Base-by-base conservation (phyloP, 1,284 basidiomycete genomes). In the Heterobasidion parviporum region DNA sequence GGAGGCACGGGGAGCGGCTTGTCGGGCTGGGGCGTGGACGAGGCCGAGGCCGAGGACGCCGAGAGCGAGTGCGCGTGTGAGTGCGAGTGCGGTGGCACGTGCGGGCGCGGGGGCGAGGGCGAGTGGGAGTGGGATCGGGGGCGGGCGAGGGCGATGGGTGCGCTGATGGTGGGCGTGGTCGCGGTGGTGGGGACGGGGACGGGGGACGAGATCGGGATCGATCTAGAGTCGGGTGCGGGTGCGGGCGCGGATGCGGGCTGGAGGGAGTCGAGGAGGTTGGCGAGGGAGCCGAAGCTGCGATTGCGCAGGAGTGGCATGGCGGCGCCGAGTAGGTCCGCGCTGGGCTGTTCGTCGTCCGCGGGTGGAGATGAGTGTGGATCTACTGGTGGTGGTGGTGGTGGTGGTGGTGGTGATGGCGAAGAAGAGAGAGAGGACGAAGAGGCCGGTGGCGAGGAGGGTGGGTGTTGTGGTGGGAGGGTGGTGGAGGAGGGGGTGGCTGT, bases 1-100 rank as follows among this genome's bases (percentile, higher is more conserved):
- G 69, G 68, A 8, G 66, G 63, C 2, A 64, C 62, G 26, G 70
- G 69, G 10, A 70, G 63, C 18, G 69, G 67, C 53, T 70, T 71
- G 59, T 72, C 67, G 15, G 67, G 65, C 9, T 69, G 55, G 4
- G 60, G 60, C 9, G 58, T 61, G n/a, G 51, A 58, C 12, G 60
- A 43, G 1, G 59, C 26, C 12, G 60, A 43, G 1, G 59, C 26
- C 26, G 26, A 26, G 26, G 26, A n/a, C 20, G n/a, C 44, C 7
- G 44, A 15, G 12, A 4, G 26, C 26, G 26, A 26, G 26, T 26
- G 26, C 26, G 26, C 26, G 26, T 26, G 26, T 3, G 26, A 26
- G 26, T 26, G 26, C 2, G 26, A 3, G 26, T 26, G 26, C 26
- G 26, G 26, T 26, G 26, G 26, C 26, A 18, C 5, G 54, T 14